phyloP scores from a whole-genome alignment of 805 yeast species.

The Candida ascalaphidarum region DNA sequence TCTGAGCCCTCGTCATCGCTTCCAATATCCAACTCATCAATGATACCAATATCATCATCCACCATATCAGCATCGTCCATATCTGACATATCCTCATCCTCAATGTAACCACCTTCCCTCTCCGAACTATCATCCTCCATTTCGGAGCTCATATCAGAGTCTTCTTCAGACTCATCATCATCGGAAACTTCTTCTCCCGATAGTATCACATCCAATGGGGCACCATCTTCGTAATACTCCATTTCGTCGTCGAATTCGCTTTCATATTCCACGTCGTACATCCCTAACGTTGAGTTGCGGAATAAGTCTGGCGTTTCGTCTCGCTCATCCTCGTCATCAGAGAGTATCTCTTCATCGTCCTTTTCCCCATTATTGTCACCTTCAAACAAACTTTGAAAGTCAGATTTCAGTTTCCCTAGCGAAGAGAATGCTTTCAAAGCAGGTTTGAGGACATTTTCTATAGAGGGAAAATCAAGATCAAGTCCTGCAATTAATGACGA shows the following conservation, averaged over 20 bases:
- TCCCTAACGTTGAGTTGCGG: constrained; percentile 84
- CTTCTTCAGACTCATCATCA: constrained; percentile 5
- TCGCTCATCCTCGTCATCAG: constrained; percentile 38
- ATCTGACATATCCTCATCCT: constrained; percentile 1
- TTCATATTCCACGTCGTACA: constrained; percentile 79
- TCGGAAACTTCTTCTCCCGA: constrained; percentile 22
- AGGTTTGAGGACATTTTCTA: constrained; percentile 49
- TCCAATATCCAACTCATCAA: constrained; percentile 21
- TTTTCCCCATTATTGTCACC: constrained; percentile 43
- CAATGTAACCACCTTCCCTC: constrained; percentile 5
- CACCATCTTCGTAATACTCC: constrained; percentile 28
- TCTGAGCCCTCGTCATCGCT: constrained; percentile 21
- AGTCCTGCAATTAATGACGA: constrained; percentile 53
- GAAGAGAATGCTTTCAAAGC: constrained; percentile 52
- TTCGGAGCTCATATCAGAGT: constrained; percentile 1
- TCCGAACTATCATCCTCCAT: constrained; percentile 2
- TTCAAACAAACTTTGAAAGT: constrained; percentile 50
- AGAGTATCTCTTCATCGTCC: constrained; percentile 28
- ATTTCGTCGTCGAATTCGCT: constrained; percentile 40
- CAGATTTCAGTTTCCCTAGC: constrained; percentile 47
- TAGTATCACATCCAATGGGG: constrained; percentile 30
- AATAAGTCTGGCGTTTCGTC: constrained; percentile 81
- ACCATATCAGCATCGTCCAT: constrained; percentile 2
- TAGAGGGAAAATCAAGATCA: constrained; percentile 67
- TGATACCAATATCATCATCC: constrained; percentile 24